phyloP scores from a whole-genome alignment of 768 basidiomycete genomes.

The Lactarius evosmus region DNA sequence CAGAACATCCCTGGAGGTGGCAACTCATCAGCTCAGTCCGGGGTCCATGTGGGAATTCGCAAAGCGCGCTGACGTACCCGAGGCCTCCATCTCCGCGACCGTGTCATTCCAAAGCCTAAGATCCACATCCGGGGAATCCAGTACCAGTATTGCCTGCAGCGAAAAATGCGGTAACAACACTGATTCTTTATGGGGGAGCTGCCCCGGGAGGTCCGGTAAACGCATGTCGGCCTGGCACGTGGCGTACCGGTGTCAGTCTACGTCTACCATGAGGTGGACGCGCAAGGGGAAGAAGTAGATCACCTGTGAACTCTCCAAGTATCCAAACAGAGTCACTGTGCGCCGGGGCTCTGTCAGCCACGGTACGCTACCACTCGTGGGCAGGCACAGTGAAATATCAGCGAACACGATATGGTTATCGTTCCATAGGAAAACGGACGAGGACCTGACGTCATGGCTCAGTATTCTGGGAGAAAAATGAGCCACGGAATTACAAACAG shows the following conservation, averaged over 20 bases:
- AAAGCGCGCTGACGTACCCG: slow-evolving; percentile 16
- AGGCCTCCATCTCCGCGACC: slow-evolving; percentile 27
- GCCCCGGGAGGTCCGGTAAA: slow-evolving; percentile 4
- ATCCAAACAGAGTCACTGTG: slow-evolving; percentile 26
- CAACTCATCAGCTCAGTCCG: slow-evolving; percentile 4
- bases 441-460: slow-evolving; percentile 23
- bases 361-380: slow-evolving; percentile 11
- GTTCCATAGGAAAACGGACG: slow-evolving; percentile 22
- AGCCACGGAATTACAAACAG: background rate
- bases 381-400: slow-evolving; percentile 27
- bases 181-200: slow-evolving; percentile 12
- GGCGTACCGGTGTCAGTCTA: slow-evolving; percentile 4
- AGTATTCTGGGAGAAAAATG: slow-evolving; percentile 20
- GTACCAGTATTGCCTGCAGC: slow-evolving; percentile 27
- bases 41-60: background rate
- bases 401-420: slow-evolving; percentile 18
- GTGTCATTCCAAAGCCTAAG: slow-evolving; percentile 25
- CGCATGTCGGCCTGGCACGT: slow-evolving; percentile 14
- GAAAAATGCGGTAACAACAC: slow-evolving; percentile 17
- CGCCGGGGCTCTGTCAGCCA: slow-evolving; percentile 25
- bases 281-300: background rate
- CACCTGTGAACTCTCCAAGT: slow-evolving; percentile 24
- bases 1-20: slow-evolving; percentile 10
- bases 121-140: slow-evolving; percentile 27
- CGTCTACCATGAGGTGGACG: background rate